Percentiles rank a stretch among this genome's conserved stretches.
Conservation (phyloP, 441 rosid genomes). For the Populus tomentosa region DNA sequence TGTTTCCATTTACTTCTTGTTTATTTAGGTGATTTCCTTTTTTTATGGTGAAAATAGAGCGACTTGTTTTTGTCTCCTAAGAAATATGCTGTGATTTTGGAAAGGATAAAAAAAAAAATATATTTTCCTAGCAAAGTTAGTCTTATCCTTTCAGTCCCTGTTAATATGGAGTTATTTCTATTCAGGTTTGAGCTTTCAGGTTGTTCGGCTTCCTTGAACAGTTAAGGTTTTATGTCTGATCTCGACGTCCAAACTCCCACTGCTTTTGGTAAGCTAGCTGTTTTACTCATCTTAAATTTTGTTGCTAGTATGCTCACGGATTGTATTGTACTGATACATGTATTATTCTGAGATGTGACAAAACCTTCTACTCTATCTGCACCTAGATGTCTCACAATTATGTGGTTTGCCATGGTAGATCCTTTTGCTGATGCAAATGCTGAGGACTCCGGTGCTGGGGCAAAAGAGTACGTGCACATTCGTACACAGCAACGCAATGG, state of each 20-base stretch:
- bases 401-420: slow-evolving; percentile 29
- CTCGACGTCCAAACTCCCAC: slow-evolving; percentile 76
- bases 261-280: slow-evolving; percentile 55
- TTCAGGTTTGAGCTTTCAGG: slow-evolving; percentile 53
- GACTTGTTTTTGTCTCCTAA: not conserved
- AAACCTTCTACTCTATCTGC: not conserved
- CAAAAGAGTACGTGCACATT: slow-evolving; percentile 83
- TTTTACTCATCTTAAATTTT: not conserved
- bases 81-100: not conserved
- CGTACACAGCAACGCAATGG: slow-evolving; percentile 90
- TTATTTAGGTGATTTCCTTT: too few species aligned
- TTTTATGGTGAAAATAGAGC: not conserved
- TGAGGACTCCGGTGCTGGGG: slow-evolving; percentile 85
- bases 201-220: slow-evolving; percentile 37
- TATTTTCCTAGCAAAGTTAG: not conserved
- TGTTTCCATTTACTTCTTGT: not conserved
- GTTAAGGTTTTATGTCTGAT: slow-evolving; percentile 88
- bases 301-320: not conserved
- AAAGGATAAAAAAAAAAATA: too few species aligned
- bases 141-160: not conserved
- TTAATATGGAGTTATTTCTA: slow-evolving; percentile 5
- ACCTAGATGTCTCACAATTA: not conserved
- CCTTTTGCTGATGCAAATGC: slow-evolving; percentile 93
- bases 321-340: not conserved
- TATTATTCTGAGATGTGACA: not conserved